Conservation (phyloP, 2,329 filamentous ascomycete species). For the Fusarium burgessii region DNA sequence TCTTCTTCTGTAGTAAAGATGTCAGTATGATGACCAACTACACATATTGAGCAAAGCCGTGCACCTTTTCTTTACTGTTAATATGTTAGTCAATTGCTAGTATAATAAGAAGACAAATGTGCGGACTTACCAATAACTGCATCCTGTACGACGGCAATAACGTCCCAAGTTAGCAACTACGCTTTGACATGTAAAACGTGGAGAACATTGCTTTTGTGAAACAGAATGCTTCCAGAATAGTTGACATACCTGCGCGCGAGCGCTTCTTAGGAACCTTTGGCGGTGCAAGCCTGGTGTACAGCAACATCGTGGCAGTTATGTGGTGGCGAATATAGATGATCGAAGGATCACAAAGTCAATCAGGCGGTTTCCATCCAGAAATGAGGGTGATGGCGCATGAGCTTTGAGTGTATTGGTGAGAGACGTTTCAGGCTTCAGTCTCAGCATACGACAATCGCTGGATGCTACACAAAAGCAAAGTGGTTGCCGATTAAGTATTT, state of each 20-base stretch:
- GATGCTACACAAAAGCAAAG: slow-evolving; percentile 5
- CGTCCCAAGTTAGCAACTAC: slow-evolving; percentile 19
- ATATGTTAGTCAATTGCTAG: slow-evolving; percentile 30
- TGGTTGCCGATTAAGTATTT: slow-evolving; percentile 16
- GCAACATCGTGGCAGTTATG: slow-evolving; percentile 58
- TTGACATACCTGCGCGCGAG: slow-evolving; percentile 58
- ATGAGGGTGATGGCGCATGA: slow-evolving; percentile 27
- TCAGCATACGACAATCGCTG: not conserved
- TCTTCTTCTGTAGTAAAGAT: slow-evolving; percentile 62
- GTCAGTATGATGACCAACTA: slow-evolving; percentile 7
- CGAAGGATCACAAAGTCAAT: slow-evolving; percentile 39
- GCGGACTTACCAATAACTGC: slow-evolving; percentile 62
- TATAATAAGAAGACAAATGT: not conserved
- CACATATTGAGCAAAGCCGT: not conserved
- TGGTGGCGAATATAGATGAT: slow-evolving; percentile 41
- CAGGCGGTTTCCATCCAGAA: slow-evolving; percentile 37
- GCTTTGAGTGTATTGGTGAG: not conserved
- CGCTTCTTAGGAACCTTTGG: slow-evolving; percentile 70
- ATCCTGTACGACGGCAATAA: slow-evolving; percentile 54
- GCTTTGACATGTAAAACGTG: not conserved
- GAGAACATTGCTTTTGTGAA: slow-evolving; percentile 1
- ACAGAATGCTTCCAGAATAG: slow-evolving; percentile 14
- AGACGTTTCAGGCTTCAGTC: not conserved
- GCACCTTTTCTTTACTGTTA: slow-evolving; percentile 64
- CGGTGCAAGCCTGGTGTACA: slow-evolving; percentile 68